Conservation (phyloP, 2,329 filamentous ascomycete species). For the Coniochaeta sp. region DNA sequence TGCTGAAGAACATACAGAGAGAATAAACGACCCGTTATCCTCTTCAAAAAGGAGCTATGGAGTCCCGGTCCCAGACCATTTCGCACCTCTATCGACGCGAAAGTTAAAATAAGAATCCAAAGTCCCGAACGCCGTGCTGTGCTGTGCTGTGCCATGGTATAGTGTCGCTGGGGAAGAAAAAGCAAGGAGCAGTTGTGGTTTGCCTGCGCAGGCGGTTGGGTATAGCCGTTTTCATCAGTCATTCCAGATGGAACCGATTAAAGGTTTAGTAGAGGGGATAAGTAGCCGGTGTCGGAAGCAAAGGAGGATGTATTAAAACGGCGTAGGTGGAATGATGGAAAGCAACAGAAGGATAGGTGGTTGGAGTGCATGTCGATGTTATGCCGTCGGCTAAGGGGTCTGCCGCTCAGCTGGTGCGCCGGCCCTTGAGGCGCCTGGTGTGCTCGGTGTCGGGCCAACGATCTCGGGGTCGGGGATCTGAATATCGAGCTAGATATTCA, state of each 20-base stretch:
- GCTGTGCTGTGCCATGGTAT: not conserved
- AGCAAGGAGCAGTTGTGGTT: not conserved
- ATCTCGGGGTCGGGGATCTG: conserved; percentile 76
- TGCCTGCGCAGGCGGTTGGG: not conserved
- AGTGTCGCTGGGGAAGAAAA: not conserved
- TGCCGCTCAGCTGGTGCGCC: conserved; percentile 8
- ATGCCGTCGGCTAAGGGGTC: not conserved
- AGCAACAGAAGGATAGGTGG: not conserved
- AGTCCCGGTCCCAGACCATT: not conserved
- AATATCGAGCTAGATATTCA: conserved; percentile 57
- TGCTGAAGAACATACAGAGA: no score
- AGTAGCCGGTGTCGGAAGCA: not conserved
- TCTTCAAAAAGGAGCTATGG: no score
- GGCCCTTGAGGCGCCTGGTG: conserved; percentile 30
- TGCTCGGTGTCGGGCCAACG: conserved; percentile 40
- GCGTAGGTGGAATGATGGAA: not conserved
- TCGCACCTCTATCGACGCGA: not conserved
- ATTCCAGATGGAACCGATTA: conserved; percentile 1
- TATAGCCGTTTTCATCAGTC: conserved; percentile 1
- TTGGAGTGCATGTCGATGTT: not conserved
- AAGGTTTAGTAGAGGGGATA: not conserved
- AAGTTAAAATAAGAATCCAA: not conserved
- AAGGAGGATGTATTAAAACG: not conserved
- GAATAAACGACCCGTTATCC: no score
- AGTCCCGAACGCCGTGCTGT: not conserved